Percentiles rank a stretch among this genome's conserved stretches.
phyloP scores from a whole-genome alignment of 148 eudicot genomes.

The Chenopodium quinoa region DNA sequence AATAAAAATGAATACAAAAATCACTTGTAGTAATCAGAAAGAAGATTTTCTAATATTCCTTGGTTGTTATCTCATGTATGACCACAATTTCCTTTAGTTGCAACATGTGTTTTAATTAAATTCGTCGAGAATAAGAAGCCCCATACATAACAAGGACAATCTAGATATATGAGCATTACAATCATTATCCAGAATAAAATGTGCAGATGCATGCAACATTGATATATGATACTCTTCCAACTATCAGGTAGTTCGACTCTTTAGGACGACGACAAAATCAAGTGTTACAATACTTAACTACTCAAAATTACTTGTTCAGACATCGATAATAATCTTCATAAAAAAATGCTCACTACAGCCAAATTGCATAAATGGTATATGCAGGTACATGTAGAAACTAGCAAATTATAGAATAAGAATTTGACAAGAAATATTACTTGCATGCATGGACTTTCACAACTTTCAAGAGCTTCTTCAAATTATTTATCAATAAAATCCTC shows the following conservation, averaged over 20 bases:
- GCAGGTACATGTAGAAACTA: background rate
- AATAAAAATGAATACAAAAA: background rate
- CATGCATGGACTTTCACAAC: constrained; percentile 82
- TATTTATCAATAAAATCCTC: constrained; percentile 72
- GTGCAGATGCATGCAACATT: background rate
- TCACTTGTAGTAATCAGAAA: background rate
- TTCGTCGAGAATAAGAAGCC: background rate
- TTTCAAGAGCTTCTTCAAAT: constrained; percentile 77
- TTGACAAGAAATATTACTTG: constrained; percentile 59
- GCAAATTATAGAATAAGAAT: constrained; percentile 15
- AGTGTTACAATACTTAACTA: background rate
- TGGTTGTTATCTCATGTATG: background rate
- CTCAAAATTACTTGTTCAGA: background rate
- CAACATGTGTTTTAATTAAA: background rate
- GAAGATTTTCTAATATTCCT: background rate
- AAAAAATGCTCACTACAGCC: background rate
- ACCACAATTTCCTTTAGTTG: too few species aligned
- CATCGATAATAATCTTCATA: background rate
- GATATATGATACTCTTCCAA: background rate
- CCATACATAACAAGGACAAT: background rate
- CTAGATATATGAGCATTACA: constrained; percentile 6
- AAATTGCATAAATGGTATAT: background rate
- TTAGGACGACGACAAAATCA: background rate
- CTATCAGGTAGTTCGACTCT: background rate
- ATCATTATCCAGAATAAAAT: constrained; percentile 7